Base-by-base conservation (phyloP, 2,329 filamentous ascomycete species). In the Ophiosphaerella herpotricha region DNA sequence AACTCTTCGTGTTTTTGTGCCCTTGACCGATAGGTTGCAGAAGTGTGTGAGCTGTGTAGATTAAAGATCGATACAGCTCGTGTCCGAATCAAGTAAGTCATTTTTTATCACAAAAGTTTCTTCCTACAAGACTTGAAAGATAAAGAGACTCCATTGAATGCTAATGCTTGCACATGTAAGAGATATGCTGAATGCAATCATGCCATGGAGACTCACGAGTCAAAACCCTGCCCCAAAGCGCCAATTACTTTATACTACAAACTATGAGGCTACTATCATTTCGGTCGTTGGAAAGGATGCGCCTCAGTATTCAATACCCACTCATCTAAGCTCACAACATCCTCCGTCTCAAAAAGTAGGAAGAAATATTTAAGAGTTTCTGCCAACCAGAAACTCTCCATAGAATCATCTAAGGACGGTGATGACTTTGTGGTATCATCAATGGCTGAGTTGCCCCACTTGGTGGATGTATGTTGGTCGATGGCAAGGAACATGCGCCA, bases 301-400 rank as follows among this genome's bases (percentile, higher is more conserved):
- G 75, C 76, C 58, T 77, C 76, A 1, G 76, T 78, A 53, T 76
- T 78, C 36, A 88, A 74, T 39, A 88, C 85, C 80, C 82, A 88
- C 44, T 87, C 84, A 68, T 88, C 85, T 58, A 88, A 70, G 61
- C 79, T 84, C 13, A 85, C 73, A 23, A 84, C 67, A 48, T 80
- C 75, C 51, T 82, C 84, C 35, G 85, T 82, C 29, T 77, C 77
- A 63, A 86, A 87, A 7, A 85, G 77, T 48, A 88, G 71, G 54
- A 84, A 87, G 57, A 86, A 86, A 68, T 87, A 87, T 68, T 87
- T 87, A 43, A 87, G 71, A 57, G 85, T 87, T 73, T 87, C 84
- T 1, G 84, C 84, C 33, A 88, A 77, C 86, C 87, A 90, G 69
- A 90, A 90, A 54, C 85, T 88, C 76, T 90, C 87, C 87, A 90